phyloP scores from a whole-genome alignment of 805 yeast genomes.

The Barnettozyma wickerhamii region DNA sequence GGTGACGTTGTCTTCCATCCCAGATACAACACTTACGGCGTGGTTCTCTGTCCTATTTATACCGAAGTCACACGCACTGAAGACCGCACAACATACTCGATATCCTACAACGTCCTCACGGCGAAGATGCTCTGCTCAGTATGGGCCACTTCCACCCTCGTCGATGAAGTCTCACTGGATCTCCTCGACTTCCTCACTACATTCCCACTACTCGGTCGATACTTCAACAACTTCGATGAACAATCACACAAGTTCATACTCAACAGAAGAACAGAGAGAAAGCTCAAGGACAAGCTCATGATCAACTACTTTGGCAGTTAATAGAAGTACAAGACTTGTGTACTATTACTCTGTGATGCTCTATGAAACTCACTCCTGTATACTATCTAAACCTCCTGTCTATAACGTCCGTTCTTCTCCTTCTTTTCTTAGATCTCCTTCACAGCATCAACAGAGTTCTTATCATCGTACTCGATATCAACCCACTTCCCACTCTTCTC shows the following conservation, averaged over 20 bases:
- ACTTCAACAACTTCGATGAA: conserved; percentile 4
- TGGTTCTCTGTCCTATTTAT: conserved; percentile 3
- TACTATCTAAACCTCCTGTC: not conserved
- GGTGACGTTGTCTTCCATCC: conserved; percentile 5
- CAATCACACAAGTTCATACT: not conserved
- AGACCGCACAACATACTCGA: not conserved
- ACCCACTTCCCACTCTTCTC: conserved; percentile 46
- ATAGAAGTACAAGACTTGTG: not conserved
- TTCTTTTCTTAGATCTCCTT: conserved; percentile 19
- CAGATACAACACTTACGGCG: conserved; percentile 4
- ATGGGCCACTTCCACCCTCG: not conserved
- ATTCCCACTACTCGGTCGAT: conserved; percentile 6
- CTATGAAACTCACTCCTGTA: not conserved
- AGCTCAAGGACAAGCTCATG: not conserved
- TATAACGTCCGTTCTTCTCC: not conserved
- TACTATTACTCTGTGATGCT: not conserved
- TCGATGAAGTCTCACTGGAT: not conserved
- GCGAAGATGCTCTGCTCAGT: not conserved
- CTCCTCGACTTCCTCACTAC: not conserved
- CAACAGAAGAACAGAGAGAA: not conserved
- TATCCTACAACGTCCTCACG: conserved; percentile 3
- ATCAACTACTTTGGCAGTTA: conserved; percentile 1
- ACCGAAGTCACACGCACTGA: not conserved
- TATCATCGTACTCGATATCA: conserved; percentile 43
- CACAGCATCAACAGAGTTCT: conserved; percentile 24